phyloP scores from a whole-genome alignment of 2,329 filamentous ascomycete species.

The Periconia digitata region DNA sequence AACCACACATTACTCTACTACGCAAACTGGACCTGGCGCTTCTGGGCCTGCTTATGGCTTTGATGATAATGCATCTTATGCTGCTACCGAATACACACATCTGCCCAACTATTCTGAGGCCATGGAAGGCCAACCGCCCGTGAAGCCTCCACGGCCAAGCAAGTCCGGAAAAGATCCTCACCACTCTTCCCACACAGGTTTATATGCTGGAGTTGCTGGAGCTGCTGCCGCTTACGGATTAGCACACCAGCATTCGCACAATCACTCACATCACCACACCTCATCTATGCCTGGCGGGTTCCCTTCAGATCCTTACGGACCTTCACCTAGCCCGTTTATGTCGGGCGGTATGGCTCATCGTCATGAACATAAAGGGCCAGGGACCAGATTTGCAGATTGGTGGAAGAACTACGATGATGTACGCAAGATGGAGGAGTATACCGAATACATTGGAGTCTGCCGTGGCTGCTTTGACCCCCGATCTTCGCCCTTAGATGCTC shows the following conservation, averaged over 20 bases:
- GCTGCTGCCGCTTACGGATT: constrained; percentile 51
- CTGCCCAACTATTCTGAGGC: constrained; percentile 32
- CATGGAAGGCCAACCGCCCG: constrained; percentile 26
- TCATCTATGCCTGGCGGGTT: constrained; percentile 33
- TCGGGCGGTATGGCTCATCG: constrained; percentile 46
- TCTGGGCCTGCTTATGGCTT: constrained; percentile 32
- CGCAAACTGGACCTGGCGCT: constrained; percentile 19
- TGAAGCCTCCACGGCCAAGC: constrained; percentile 37
- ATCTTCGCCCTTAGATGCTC: constrained; percentile 58
- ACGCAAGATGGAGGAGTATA: constrained; percentile 67
- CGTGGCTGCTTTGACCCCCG: constrained; percentile 66
- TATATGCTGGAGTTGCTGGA: constrained; percentile 48
- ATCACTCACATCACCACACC: constrained; percentile 18
- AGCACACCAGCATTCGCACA: constrained; percentile 43
- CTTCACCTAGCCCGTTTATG: constrained; percentile 24
- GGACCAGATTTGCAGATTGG: constrained; percentile 60
- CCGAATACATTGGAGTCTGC: constrained; percentile 67
- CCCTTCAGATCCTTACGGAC: constrained; percentile 23
- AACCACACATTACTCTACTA: constrained; percentile 29
- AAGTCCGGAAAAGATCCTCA: constrained; percentile 49
- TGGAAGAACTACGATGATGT: constrained; percentile 67
- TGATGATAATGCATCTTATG: constrained; percentile 24
- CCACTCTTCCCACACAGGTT: constrained; percentile 44
- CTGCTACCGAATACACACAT: constrained; percentile 38
- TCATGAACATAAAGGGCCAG: constrained; percentile 58